Percentiles rank a stretch among this genome's conserved stretches.
Evolutionary conservation across 306 rosid genomes (phyloP).

Genomic region (Cucumis sativus): Cucumber_9930_V3 NC_026661.2:8526501-8527000

Average conservation of each 20-base stretch:
- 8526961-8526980: constrained; percentile 22
- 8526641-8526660: constrained; percentile 74
- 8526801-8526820: not conserved
- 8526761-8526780: constrained; percentile 19
- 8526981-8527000: constrained; percentile 35
- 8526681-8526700: constrained; percentile 50
- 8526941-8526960: constrained; percentile 19
- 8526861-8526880: constrained; percentile 22
- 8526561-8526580: constrained; percentile 23
- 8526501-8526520: constrained; percentile 49
- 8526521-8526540: constrained; percentile 35
- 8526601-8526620: constrained; percentile 34
- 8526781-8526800: constrained; percentile 10
- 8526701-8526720: constrained; percentile 71
- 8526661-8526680: constrained; percentile 46
- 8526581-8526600: constrained; percentile 35
- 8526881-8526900: constrained; percentile 30
- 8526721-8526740: constrained; percentile 56
- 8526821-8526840: constrained; percentile 61
- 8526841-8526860: constrained; percentile 26
- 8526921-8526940: constrained; percentile 34
- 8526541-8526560: constrained; percentile 36
- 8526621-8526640: constrained; percentile 29
- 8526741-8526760: constrained; percentile 31
- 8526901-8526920: constrained; percentile 22